Percentiles rank a stretch among this genome's conserved stretches.
Evolutionary conservation across 106 monocot species (phyloP).

Genomic region (Acanthochlamys bracteata): DNA sequence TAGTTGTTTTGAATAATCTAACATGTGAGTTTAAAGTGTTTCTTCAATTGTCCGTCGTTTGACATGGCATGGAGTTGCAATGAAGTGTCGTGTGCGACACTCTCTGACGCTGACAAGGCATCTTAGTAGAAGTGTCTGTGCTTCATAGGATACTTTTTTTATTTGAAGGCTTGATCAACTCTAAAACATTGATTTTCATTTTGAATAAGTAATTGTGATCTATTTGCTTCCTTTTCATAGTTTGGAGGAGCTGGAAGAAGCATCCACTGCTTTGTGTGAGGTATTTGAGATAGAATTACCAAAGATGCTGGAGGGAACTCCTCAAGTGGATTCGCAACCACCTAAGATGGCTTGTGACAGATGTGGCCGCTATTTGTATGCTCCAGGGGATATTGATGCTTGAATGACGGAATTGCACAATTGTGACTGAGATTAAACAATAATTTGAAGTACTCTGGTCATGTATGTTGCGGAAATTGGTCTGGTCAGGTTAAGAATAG

Average conservation of each 20-base stretch:
- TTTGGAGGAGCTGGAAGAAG: conserved; percentile 74
- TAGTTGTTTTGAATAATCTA: no score
- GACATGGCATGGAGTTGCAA: no score
- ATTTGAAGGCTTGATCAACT: not conserved
- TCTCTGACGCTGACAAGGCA: no score
- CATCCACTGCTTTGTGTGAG: conserved; percentile 58
- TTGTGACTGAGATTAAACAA: no score
- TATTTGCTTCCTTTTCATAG: conserved; percentile 19
- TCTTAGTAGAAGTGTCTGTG: no score
- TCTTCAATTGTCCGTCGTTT: no score
- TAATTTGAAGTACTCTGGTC: no score
- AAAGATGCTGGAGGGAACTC: conserved; percentile 41
- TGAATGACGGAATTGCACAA: not conserved
- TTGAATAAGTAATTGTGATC: not conserved
- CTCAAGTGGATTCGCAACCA: conserved; percentile 13
- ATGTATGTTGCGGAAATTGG: no score
- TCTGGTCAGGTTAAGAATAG: no score
- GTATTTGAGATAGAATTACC: conserved; percentile 79
- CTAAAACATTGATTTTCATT: not conserved
- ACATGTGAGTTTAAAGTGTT: no score
- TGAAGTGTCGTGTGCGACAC: no score
- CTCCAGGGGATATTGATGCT: not conserved
- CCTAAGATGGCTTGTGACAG: conserved; percentile 45
- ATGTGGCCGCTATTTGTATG: not conserved
- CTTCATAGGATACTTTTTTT: no score